Evolutionary conservation across 768 basidiomycete species (phyloP).

Genomic region (Tubosaeta sp.): DNA sequence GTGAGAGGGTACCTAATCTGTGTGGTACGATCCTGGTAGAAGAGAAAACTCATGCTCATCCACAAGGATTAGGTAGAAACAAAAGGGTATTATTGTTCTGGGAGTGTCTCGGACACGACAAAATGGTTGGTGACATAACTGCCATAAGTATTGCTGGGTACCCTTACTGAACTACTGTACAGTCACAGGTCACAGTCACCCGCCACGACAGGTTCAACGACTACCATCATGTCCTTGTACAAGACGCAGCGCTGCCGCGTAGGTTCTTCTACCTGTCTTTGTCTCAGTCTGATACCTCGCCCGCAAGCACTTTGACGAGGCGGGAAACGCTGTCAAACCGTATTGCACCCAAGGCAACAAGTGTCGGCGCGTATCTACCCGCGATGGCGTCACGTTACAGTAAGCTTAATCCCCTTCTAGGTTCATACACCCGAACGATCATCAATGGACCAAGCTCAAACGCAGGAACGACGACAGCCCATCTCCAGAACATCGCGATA

Average conservation of each 20-base stretch:
- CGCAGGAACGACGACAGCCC: slow-evolving; percentile 14
- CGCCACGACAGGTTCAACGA: neutral
- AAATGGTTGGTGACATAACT: slow-evolving; percentile 3
- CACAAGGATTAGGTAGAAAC: no score
- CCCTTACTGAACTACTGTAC: neutral
- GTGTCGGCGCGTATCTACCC: slow-evolving; percentile 42
- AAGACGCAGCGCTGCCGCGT: slow-evolving; percentile 49
- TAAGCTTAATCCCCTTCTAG: slow-evolving; percentile 23
- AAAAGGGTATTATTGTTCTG: neutral
- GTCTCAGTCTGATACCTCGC: slow-evolving; percentile 12
- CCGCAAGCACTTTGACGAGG: slow-evolving; percentile 44
- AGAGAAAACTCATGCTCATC: slow-evolving; percentile 19
- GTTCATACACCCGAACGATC: slow-evolving; percentile 49
- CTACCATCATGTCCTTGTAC: slow-evolving; percentile 31
- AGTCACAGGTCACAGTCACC: slow-evolving; percentile 23
- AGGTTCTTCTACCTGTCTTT: slow-evolving; percentile 18
- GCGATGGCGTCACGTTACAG: slow-evolving; percentile 3
- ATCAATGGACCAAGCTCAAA: slow-evolving; percentile 34
- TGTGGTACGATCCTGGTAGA: slow-evolving; percentile 11
- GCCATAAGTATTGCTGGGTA: neutral
- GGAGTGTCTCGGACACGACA: slow-evolving; percentile 7
- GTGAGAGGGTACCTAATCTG: slow-evolving; percentile 19
- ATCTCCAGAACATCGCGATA: slow-evolving; percentile 21
- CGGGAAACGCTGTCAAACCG: slow-evolving; percentile 39
- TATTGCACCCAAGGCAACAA: slow-evolving; percentile 44